Evolutionary conservation across 2,329 filamentous ascomycete species (phyloP).

Genomic region (Huntiella omanensis): DNA sequence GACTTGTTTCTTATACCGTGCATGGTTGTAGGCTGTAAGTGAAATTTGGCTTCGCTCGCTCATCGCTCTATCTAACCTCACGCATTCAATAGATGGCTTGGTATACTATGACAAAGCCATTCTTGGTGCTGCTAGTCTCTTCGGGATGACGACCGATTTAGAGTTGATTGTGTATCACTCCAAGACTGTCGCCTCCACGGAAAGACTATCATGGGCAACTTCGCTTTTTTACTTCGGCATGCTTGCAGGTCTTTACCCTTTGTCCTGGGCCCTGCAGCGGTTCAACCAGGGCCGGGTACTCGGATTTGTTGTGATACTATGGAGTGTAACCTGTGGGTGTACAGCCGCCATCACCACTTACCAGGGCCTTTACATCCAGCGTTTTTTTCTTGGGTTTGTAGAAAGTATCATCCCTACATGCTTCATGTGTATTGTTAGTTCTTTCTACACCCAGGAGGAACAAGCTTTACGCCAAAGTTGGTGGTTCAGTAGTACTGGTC

Average conservation of each 20-base stretch:
- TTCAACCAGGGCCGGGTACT: slow-evolving; percentile 48
- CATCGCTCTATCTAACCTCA: neutral
- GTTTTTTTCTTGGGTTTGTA: slow-evolving; percentile 44
- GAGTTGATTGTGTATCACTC: slow-evolving; percentile 28
- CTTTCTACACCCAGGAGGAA: slow-evolving; percentile 46
- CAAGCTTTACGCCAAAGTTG: slow-evolving; percentile 45
- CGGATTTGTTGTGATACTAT: slow-evolving; percentile 42
- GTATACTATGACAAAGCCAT: slow-evolving; percentile 43
- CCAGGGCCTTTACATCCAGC: slow-evolving; percentile 45
- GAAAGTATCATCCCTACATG: slow-evolving; percentile 47
- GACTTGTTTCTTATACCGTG: slow-evolving; percentile 48
- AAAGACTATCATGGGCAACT: slow-evolving; percentile 55
- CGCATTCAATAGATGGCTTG: slow-evolving; percentile 18
- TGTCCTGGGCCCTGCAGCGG: slow-evolving; percentile 51
- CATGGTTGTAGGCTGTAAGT: slow-evolving; percentile 35
- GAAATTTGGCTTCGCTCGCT: neutral
- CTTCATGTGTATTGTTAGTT: slow-evolving; percentile 44
- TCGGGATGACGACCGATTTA: slow-evolving; percentile 58
- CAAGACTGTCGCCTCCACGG: slow-evolving; percentile 39
- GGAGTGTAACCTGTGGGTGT: slow-evolving; percentile 47
- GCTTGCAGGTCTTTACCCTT: slow-evolving; percentile 54
- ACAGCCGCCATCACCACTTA: slow-evolving; percentile 47
- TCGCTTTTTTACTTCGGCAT: slow-evolving; percentile 58
- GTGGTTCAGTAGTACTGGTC: slow-evolving; percentile 44
- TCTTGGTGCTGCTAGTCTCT: slow-evolving; percentile 51